Base-by-base conservation (phyloP, 2,329 filamentous ascomycete species). In the Aspergillus pseudoglaucus region DNA sequence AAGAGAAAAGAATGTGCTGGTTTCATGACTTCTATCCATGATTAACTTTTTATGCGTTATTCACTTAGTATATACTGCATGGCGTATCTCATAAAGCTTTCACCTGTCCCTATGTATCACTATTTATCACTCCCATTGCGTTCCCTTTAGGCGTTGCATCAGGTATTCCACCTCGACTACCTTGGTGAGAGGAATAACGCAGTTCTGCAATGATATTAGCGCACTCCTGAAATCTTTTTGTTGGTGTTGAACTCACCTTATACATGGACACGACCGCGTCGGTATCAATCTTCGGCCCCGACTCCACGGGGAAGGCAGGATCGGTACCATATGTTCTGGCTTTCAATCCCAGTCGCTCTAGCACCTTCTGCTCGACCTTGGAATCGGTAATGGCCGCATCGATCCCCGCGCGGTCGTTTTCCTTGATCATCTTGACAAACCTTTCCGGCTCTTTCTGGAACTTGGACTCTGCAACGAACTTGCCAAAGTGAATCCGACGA, bases 161-260 rank as follows among this genome's bases (percentile, higher is more conserved):
- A 98, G 75, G 67, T 98, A 98, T 60, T 98, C 93, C 8, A 98
- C 90, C 75, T 98, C 93, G 37, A 98, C 91, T 54, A 90, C 86
- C 70, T 98, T 98, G n/a, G 93, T 98, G 67, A 97, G 71, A 0
- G 93, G 93, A 59, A 98, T 98, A 51, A 98, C 90, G 71, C 67
- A 95, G 81, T 78, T 83, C 69, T 70, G 30, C 25, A 4, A 22
- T 6, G 30, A 42, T 30, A 18, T 41, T 18, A 43, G 22, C 44
- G 14, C 18, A 38, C 27, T 33, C 25, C 6, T 12, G 5, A 6
- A 17, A 15, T 32, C 47, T 9, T 20, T 1, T 6, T 20, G 25
- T n/a, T n/a, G n/a, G 45, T 23, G 38, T 6, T 45, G n/a, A 42
- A 54, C 67, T 53, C 46, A 77, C 75, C 66, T 76, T 82, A 73